A percentile compares a stretch with the other conserved stretches of the same genome.
phyloP scores from a whole-genome alignment of 2,329 filamentous ascomycete species.

The Penicillium griseofulvum region DNA sequence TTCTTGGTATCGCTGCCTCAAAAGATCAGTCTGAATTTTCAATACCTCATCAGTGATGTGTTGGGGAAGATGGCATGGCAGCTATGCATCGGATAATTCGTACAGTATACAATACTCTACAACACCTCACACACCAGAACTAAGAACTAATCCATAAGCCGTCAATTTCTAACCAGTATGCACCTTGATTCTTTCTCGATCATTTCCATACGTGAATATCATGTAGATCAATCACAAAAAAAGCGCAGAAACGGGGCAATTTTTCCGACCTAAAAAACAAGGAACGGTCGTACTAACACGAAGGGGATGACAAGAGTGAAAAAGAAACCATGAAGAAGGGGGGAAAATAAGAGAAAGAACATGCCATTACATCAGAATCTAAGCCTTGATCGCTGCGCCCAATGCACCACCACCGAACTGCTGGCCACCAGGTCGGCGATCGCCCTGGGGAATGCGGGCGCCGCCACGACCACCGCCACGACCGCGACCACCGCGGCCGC shows the following conservation, averaged over 20 bases:
- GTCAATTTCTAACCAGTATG: conserved; percentile 15
- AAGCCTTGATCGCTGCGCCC: conserved; percentile 52
- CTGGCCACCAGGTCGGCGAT: conserved; percentile 48
- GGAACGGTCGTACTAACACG: conserved; percentile 12
- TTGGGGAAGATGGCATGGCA: not conserved
- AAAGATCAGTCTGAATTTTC: not conserved
- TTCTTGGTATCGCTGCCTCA: not conserved
- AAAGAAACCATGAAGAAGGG: conserved; percentile 22
- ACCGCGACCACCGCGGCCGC: conserved; percentile 57
- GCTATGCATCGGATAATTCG: no score
- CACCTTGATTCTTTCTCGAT: conserved; percentile 15
- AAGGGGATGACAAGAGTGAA: conserved; percentile 15
- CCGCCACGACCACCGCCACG: conserved; percentile 40
- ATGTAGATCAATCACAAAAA: conserved; percentile 14
- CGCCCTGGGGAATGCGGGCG: conserved; percentile 38
- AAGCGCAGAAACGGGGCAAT: conserved; percentile 17
- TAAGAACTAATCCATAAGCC: conserved; percentile 11
- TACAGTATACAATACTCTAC: not conserved
- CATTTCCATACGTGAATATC: conserved; percentile 17
- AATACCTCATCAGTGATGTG: not conserved
- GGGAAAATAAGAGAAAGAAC: conserved; percentile 22
- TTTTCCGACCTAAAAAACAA: conserved; percentile 14
- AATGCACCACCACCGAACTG: conserved; percentile 52
- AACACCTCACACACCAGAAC: not conserved
- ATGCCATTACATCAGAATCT: conserved; percentile 39